A percentile compares a stretch with the other conserved stretches of the same genome.
Evolutionary conservation across 495 filamentous ascomycete species (phyloP).

Genomic region (Xanthoparmelia taractica): DNA sequence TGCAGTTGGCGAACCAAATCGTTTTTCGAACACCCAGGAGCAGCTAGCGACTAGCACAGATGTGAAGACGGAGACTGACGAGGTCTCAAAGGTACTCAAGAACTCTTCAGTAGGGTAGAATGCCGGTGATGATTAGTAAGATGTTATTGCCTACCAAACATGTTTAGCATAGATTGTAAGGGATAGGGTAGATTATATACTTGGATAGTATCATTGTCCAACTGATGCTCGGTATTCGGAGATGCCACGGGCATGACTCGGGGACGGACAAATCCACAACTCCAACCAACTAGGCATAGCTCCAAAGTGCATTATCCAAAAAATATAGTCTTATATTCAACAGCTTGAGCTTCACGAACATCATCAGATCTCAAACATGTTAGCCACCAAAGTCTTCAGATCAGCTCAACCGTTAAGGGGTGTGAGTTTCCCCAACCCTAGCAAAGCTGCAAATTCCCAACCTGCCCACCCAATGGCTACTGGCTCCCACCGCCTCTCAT

Average conservation of each 20-base stretch:
- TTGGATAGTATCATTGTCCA: too few relatives aligned
- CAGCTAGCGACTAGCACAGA: neutral
- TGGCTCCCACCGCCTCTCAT: neutral
- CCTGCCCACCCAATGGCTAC: neutral
- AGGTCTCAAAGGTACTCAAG: neutral
- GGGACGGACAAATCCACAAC: too few relatives aligned
- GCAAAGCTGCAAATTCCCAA: neutral
- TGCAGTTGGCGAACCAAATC: neutral
- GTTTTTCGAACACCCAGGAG: neutral
- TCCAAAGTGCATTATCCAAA: neutral
- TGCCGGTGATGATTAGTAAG: neutral
- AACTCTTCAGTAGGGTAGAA: neutral
- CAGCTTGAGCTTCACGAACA: neutral
- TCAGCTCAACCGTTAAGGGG: constrained; percentile 43
- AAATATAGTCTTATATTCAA: neutral
- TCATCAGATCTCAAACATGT: constrained; percentile 32
- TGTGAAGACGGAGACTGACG: neutral
- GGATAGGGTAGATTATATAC: neutral
- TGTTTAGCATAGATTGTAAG: neutral
- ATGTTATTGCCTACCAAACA: neutral
- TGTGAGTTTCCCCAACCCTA: constrained; percentile 31
- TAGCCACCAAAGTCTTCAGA: constrained; percentile 43
- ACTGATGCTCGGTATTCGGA: too few relatives aligned
- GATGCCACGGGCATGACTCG: too few relatives aligned
- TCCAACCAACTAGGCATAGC: neutral